Percentiles rank a stretch among this genome's conserved stretches.
Evolutionary conservation across 768 basidiomycete species (phyloP).

Genomic region (Phlegmacium glaucopus): DNA sequence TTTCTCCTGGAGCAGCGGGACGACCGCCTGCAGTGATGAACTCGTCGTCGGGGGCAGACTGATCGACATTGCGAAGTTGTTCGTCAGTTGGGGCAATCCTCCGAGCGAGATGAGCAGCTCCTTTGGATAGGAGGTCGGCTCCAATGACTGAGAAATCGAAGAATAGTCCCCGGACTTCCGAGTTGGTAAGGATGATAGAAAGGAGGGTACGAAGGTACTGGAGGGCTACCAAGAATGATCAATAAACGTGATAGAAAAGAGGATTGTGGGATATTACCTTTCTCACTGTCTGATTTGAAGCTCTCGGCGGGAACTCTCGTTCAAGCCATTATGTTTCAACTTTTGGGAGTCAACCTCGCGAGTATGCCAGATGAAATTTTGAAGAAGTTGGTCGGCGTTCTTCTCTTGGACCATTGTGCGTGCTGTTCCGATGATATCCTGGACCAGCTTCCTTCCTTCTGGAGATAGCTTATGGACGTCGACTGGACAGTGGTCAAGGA

Average conservation of each 20-base stretch:
- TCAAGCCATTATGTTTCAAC: constrained; percentile 24
- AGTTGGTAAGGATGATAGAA: constrained; percentile 87
- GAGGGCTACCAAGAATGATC: constrained; percentile 47
- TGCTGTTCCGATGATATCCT: constrained; percentile 75
- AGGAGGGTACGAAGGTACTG: constrained; percentile 86
- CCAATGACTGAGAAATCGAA: constrained; percentile 75
- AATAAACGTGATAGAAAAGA: neutral
- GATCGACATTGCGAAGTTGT: constrained; percentile 59
- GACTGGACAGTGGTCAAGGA: constrained; percentile 55
- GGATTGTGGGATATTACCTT: constrained; percentile 47
- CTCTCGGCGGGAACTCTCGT: constrained; percentile 49
- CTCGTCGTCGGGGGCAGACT: constrained; percentile 63
- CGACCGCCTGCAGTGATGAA: constrained; percentile 52
- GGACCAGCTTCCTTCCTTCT: constrained; percentile 73
- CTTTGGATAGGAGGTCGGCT: constrained; percentile 78
- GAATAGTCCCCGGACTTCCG: constrained; percentile 86
- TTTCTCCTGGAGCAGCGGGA: constrained; percentile 25
- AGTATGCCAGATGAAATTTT: constrained; percentile 87
- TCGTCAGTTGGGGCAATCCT: constrained; percentile 64
- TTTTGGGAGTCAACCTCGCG: constrained; percentile 40
- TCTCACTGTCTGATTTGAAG: constrained; percentile 52
- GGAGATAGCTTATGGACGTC: constrained; percentile 64
- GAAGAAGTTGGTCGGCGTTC: constrained; percentile 89
- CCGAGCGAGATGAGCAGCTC: constrained; percentile 67
- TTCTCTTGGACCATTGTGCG: constrained; percentile 74